phyloP scores from a whole-genome alignment of 2,329 filamentous ascomycete genomes.

The Graphilbum ipis-grandicollis region DNA sequence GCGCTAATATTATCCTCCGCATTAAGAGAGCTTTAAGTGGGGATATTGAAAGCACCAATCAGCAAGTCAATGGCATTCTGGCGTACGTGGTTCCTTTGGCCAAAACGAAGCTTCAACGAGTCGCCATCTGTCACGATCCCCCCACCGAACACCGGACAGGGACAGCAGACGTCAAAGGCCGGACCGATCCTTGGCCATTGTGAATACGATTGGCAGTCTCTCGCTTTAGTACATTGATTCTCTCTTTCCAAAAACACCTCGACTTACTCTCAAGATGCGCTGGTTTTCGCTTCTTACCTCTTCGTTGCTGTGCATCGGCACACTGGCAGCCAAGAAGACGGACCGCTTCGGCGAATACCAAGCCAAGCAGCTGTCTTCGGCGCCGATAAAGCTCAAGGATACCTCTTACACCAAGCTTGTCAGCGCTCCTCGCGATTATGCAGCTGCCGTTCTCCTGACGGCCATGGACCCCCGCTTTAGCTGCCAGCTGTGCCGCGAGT shows the following conservation, averaged over 20 bases:
- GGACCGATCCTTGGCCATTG: no score
- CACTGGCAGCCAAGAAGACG: constrained; percentile 40
- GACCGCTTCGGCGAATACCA: constrained; percentile 58
- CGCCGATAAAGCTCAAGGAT: constrained; percentile 66
- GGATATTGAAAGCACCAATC: no score
- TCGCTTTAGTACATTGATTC: not conserved
- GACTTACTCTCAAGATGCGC: constrained; percentile 63
- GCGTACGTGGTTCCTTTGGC: constrained; percentile 10
- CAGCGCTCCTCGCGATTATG: constrained; percentile 64
- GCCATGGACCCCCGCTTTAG: constrained; percentile 70
- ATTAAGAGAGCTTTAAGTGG: not conserved
- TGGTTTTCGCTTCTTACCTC: constrained; percentile 46
- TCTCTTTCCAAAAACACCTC: constrained; percentile 1
- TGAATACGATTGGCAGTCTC: not conserved
- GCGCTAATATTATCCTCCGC: constrained; percentile 5
- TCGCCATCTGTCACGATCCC: no score
- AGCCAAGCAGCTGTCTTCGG: constrained; percentile 43
- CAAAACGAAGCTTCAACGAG: constrained; percentile 4
- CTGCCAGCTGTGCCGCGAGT: constrained; percentile 74
- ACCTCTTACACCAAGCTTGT: constrained; percentile 59
- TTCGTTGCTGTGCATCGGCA: constrained; percentile 40
- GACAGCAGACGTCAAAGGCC: no score
- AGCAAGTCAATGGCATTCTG: no score
- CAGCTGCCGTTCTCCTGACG: constrained; percentile 66
- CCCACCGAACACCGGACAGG: not conserved